Conservation (phyloP, 345 rosid genomes). For the Excoecaria agallocha region DNA sequence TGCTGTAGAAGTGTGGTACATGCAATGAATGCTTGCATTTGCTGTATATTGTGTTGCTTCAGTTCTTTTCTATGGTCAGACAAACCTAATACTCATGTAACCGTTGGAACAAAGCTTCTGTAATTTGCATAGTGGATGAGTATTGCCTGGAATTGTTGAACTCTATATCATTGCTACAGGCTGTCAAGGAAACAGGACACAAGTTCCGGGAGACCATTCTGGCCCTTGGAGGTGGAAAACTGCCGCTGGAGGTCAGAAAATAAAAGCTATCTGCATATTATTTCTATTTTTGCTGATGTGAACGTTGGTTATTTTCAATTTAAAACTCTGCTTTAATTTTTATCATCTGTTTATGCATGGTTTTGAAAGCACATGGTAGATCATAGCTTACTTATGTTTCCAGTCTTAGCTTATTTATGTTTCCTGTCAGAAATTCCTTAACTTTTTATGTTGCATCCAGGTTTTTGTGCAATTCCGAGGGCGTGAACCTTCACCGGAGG, state of each 20-base stretch:
- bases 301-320: not conserved
- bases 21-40: not conserved
- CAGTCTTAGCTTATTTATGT: no score
- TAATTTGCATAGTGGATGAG: not conserved
- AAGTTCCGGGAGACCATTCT: slow-evolving; percentile 82
- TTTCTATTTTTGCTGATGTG: not conserved
- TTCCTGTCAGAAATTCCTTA: not conserved
- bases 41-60: not conserved
- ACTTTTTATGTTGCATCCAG: slow-evolving; percentile 33
- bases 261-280: not conserved
- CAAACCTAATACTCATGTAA: not conserved
- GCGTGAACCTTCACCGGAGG: slow-evolving; percentile 85
- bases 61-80: not conserved
- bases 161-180: slow-evolving; percentile 45
- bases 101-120: not conserved
- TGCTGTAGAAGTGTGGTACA: no score
- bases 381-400: not conserved
- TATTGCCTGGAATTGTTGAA: not conserved
- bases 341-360: not conserved
- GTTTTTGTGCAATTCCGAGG: slow-evolving; percentile 89
- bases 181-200: slow-evolving; percentile 70
- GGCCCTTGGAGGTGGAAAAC: slow-evolving; percentile 92
- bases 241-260: slow-evolving; percentile 62
- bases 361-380: not conserved
- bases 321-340: not conserved